Evolutionary conservation across 2,329 filamentous ascomycete genomes (phyloP), one percentile per base, ranked within the genome.

Genomic region (Xylariaceae sp.): DNA sequence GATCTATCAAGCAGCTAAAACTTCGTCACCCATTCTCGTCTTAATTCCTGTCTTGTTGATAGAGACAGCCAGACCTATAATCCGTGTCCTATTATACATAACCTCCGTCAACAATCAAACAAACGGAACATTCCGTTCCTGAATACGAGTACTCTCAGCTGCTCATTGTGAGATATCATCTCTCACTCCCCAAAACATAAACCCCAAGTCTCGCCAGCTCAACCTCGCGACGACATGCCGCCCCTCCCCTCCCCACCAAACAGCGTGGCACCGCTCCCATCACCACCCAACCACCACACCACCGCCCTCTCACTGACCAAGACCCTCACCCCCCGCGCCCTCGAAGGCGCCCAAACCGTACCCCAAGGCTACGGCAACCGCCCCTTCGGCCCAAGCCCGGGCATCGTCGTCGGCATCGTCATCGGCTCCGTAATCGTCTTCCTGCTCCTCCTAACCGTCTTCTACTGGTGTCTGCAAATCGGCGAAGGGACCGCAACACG

Each of bases 381-480:
- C 3, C 81, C 80, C 13, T 65, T 59, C 57, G 70, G 70, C 0
- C 71, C 70, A 9, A 58, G 60, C 15, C 56, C 71, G 1, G 75
- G 75, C 17, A 67, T 74, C 45, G 72, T 77, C 13, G 69, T 72
- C 66, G 68, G 69, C 69, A 70, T 79, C 55, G 67, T 70, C 47
- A 61, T 73, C 2, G 71, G 71, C 4, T 78, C 73, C 55, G 75
- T 63, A 77, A 84, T 23, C 81, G 71, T 68, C 4, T 72, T 72
- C 61, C 44, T 72, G 13, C 57, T 73, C 0, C 49, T 71, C 37
- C 60, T 72, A 18, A 66, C 58, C 57, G 53, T 71, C 10, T 58
- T 72, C 50, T 71, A 71, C 66, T 68, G 64, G 63, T 67, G 64
- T 60, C 63, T 69, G 50, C 71, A 67, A 64, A 58, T 72, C 7